Evolutionary conservation across 2,329 filamentous ascomycete genomes (phyloP).

Genomic region (Drechslera avenae): DNA sequence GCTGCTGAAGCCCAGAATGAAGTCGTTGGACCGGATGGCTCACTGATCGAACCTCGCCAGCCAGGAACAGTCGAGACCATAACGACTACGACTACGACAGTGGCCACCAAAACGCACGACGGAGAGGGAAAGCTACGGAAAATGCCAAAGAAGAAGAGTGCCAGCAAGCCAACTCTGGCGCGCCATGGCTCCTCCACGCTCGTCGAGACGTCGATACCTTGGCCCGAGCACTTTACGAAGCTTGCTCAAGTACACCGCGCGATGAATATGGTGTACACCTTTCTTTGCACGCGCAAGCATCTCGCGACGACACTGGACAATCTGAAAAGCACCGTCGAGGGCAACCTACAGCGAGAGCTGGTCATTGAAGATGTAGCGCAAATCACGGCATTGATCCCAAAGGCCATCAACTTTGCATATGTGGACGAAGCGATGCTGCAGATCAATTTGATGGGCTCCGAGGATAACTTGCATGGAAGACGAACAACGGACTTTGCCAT

Average conservation of each 20-base stretch:
- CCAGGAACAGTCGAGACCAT: conserved; percentile 15
- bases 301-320: conserved; percentile 90
- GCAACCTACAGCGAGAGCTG: conserved; percentile 74
- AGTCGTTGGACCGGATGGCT: conserved; percentile 4
- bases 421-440: conserved; percentile 84
- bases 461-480: conserved; percentile 67
- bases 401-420: conserved; percentile 80
- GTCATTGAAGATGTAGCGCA: conserved; percentile 79
- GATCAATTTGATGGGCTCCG: conserved; percentile 74
- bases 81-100: conserved; percentile 51
- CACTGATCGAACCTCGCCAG: not conserved
- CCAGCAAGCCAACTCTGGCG: conserved; percentile 47
- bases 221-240: conserved; percentile 75
- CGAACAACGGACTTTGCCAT: conserved; percentile 55
- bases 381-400: conserved; percentile 77
- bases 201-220: conserved; percentile 63
- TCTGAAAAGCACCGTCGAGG: conserved; percentile 82
- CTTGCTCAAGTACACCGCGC: conserved; percentile 81
- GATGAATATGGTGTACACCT: conserved; percentile 91
- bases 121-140: conserved; percentile 59
- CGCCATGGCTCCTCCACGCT: conserved; percentile 55
- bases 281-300: conserved; percentile 91
- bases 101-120: conserved; percentile 64
- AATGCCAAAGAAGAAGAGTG: conserved; percentile 47
- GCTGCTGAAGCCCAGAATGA: conserved; percentile 12